phyloP scores from a whole-genome alignment of 2,329 filamentous ascomycete genomes.

The Xylariaceae sp. region DNA sequence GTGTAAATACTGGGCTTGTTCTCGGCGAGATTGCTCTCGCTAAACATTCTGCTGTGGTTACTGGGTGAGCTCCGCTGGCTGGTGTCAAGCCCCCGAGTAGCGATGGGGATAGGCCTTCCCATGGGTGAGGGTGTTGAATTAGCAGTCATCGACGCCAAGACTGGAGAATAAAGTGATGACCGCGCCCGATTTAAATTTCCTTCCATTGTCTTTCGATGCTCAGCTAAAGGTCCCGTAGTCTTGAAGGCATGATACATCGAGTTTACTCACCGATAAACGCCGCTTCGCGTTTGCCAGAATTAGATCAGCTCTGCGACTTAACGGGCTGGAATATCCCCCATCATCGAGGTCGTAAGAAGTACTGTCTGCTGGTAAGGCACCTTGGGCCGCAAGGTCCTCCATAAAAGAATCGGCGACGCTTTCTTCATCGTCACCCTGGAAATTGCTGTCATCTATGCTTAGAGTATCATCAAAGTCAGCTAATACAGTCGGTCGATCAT shows the following conservation, averaged over 20 bases:
- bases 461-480: constrained; percentile 57
- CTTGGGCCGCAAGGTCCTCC: constrained; percentile 39
- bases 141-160: constrained; percentile 36
- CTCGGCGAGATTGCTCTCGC: constrained; percentile 52
- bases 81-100: constrained; percentile 31
- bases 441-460: constrained; percentile 60
- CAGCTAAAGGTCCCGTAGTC: constrained; percentile 17
- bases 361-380: constrained; percentile 26
- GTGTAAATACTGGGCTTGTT: constrained; percentile 39
- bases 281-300: constrained; percentile 92
- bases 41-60: constrained; percentile 56
- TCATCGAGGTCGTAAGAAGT: constrained; percentile 38
- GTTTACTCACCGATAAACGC: constrained; percentile 67
- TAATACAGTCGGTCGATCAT: constrained; percentile 46
- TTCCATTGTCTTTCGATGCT: constrained; percentile 71
- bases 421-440: constrained; percentile 61
- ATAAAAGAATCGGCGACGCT: constrained; percentile 55
- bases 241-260: background rate
- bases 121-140: constrained; percentile 51
- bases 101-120: constrained; percentile 37
- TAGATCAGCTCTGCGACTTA: constrained; percentile 79
- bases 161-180: constrained; percentile 54
- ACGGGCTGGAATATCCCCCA: constrained; percentile 64
- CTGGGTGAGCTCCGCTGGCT: constrained; percentile 29
- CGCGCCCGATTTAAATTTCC: constrained; percentile 79